These are phyloP conservation scores for Talaromyces atroroseus DNA, from an alignment of 2,329 filamentous ascomycete species.

Conservation along the genomic window DNA sequence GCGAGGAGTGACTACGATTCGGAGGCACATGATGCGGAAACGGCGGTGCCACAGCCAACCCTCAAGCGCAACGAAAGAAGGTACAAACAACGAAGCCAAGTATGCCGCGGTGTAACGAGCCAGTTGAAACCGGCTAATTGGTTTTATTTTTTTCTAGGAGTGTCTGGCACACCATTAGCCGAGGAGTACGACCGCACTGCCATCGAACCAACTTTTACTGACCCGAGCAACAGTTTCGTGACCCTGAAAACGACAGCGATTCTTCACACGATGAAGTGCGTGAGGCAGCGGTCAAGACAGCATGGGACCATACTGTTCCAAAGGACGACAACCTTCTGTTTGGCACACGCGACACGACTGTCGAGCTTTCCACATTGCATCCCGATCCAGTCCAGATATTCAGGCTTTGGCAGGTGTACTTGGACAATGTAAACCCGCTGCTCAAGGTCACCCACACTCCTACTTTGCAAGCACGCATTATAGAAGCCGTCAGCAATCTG, in stretches of 20 bases:
- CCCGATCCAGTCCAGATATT: conserved; percentile 56
- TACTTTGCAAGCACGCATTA: conserved; percentile 58
- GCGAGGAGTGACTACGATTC: neutral
- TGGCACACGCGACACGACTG: conserved; percentile 34
- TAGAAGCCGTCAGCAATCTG: conserved; percentile 56
- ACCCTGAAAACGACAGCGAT: conserved; percentile 25
- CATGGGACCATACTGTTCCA: conserved; percentile 42
- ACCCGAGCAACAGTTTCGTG: conserved; percentile 8
- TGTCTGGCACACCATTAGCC: conserved; percentile 11
- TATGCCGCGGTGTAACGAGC: neutral
- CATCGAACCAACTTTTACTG: neutral
- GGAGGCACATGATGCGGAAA: neutral
- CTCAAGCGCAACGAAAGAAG: neutral
- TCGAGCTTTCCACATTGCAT: conserved; percentile 50
- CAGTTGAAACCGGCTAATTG: neutral
- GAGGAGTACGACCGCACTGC: conserved; percentile 5
- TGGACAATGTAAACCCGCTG: conserved; percentile 64
- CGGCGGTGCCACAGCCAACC: neutral
- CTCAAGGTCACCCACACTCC: conserved; percentile 64
- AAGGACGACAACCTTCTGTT: conserved; percentile 50
- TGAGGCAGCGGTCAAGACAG: conserved; percentile 37
- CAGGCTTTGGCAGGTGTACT: conserved; percentile 59
- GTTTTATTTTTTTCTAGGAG: conserved; percentile 1
- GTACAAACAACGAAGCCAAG: neutral
- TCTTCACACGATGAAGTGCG: conserved; percentile 26